phyloP scores from a whole-genome alignment of 2,329 filamentous ascomycete species.

The Sphaerulina musiva region DNA sequence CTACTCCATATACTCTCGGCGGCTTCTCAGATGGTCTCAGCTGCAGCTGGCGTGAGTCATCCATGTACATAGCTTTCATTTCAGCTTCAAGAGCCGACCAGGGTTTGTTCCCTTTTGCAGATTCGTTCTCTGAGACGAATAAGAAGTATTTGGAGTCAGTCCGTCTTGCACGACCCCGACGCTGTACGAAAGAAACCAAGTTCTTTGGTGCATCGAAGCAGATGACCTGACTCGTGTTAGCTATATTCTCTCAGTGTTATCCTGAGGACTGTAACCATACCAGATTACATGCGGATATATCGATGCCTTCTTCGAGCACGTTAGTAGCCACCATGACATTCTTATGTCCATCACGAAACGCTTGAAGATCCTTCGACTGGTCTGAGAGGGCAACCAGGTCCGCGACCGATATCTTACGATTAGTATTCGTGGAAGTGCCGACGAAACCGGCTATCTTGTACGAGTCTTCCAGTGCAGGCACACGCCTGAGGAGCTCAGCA shows the following conservation, averaged over 20 bases:
- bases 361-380: slow-evolving; percentile 47
- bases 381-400: slow-evolving; percentile 44
- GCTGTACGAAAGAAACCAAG: slow-evolving; percentile 59
- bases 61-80: slow-evolving; percentile 66
- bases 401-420: slow-evolving; percentile 43
- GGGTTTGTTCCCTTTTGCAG: slow-evolving; percentile 35
- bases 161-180: slow-evolving; percentile 57
- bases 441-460: slow-evolving; percentile 47
- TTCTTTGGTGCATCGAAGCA: slow-evolving; percentile 58
- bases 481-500: slow-evolving; percentile 22
- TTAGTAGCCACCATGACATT: slow-evolving; percentile 55
- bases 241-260: neutral
- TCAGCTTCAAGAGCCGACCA: slow-evolving; percentile 64
- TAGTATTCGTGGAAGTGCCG: slow-evolving; percentile 42
- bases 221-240: slow-evolving; percentile 37
- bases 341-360: slow-evolving; percentile 48
- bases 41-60: slow-evolving; percentile 49
- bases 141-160: slow-evolving; percentile 48
- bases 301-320: slow-evolving; percentile 56
- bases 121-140: slow-evolving; percentile 40
- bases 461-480: slow-evolving; percentile 27
- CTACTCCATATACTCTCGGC: slow-evolving; percentile 40
- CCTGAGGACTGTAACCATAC: slow-evolving; percentile 25
- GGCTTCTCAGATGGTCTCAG: slow-evolving; percentile 37
- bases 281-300: slow-evolving; percentile 56